Evolutionary conservation across 164 flowering plant genomes (phyloP).

Genomic region (Vitis rupestris): DNA sequence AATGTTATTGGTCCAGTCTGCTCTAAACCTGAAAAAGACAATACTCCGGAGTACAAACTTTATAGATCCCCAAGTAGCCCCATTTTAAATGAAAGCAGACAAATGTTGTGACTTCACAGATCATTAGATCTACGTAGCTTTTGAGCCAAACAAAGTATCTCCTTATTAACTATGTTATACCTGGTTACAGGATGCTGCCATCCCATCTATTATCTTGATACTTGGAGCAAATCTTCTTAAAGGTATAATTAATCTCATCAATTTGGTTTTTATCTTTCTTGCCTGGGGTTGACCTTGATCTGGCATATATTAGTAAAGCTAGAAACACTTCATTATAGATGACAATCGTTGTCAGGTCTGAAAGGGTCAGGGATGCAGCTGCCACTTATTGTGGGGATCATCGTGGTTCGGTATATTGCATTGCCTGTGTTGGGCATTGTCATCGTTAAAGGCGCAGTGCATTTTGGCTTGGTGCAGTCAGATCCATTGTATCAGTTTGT

Average conservation of each 20-base stretch:
- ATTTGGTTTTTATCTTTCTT: background rate
- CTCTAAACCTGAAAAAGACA: too few species aligned
- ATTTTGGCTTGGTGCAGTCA: slow-evolving; percentile 22
- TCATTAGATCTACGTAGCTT: too few species aligned
- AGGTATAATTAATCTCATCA: slow-evolving; percentile 30
- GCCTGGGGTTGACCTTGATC: background rate
- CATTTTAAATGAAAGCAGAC: too few species aligned
- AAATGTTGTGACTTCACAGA: too few species aligned
- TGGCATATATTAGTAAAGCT: background rate
- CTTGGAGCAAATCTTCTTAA: slow-evolving; percentile 71
- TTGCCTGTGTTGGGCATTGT: slow-evolving; percentile 27
- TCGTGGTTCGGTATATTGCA: slow-evolving; percentile 20
- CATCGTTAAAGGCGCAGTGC: slow-evolving; percentile 23
- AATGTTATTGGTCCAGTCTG: too few species aligned
- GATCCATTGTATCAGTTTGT: slow-evolving; percentile 32
- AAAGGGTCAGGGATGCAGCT: slow-evolving; percentile 14
- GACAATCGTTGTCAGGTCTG: slow-evolving; percentile 16
- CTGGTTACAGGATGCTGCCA: slow-evolving; percentile 37
- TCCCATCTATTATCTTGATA: slow-evolving; percentile 60
- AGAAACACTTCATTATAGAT: background rate
- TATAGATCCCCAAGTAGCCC: too few species aligned
- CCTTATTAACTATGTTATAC: too few species aligned
- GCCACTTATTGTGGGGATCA: slow-evolving; percentile 19
- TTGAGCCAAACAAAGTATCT: too few species aligned
- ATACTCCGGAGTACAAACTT: too few species aligned